Percentiles rank a stretch among this genome's conserved stretches.
phyloP scores from a whole-genome alignment of 768 basidiomycete genomes.

The Nevesoporus exiguus region DNA sequence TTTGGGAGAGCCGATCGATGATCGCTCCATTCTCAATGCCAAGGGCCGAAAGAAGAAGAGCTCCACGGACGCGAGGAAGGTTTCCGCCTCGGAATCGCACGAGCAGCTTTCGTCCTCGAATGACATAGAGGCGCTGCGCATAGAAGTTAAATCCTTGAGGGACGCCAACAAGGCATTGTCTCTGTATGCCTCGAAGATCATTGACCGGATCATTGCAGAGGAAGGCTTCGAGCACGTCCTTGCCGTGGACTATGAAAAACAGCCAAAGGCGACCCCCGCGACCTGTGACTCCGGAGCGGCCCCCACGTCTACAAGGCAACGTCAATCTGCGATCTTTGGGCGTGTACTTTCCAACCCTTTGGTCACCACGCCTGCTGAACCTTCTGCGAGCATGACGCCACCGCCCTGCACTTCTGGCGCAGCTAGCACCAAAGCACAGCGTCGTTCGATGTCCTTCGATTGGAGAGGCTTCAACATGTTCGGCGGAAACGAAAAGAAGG shows the following conservation, averaged over 20 bases:
- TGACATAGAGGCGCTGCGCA: slow-evolving; percentile 72
- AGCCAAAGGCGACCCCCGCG: slow-evolving; percentile 42
- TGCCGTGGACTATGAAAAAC: slow-evolving; percentile 83
- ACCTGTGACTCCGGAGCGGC: slow-evolving; percentile 20
- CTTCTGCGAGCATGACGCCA: slow-evolving; percentile 20
- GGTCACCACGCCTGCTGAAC: slow-evolving; percentile 31
- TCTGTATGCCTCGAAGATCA: slow-evolving; percentile 94
- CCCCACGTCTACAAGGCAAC: slow-evolving; percentile 38
- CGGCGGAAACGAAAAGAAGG: slow-evolving; percentile 56
- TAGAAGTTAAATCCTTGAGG: slow-evolving; percentile 87
- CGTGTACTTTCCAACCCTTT: slow-evolving; percentile 36
- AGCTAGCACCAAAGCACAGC: slow-evolving; percentile 43
- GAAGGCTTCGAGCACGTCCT: slow-evolving; percentile 97
- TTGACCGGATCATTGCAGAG: slow-evolving; percentile 93
- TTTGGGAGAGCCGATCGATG: slow-evolving; percentile 52
- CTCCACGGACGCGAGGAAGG: slow-evolving; percentile 30
- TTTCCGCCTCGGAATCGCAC: slow-evolving; percentile 36
- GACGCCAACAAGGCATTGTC: slow-evolving; percentile 96
- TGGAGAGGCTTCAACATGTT: slow-evolving; percentile 81
- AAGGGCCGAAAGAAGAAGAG: slow-evolving; percentile 46
- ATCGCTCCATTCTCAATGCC: slow-evolving; percentile 41
- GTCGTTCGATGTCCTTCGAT: slow-evolving; percentile 80
- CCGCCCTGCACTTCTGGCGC: slow-evolving; percentile 25
- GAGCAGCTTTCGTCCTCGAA: slow-evolving; percentile 44
- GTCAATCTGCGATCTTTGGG: slow-evolving; percentile 58